Base-by-base conservation (phyloP, 768 basidiomycete species). In the Lactarius deliciosus region DNA sequence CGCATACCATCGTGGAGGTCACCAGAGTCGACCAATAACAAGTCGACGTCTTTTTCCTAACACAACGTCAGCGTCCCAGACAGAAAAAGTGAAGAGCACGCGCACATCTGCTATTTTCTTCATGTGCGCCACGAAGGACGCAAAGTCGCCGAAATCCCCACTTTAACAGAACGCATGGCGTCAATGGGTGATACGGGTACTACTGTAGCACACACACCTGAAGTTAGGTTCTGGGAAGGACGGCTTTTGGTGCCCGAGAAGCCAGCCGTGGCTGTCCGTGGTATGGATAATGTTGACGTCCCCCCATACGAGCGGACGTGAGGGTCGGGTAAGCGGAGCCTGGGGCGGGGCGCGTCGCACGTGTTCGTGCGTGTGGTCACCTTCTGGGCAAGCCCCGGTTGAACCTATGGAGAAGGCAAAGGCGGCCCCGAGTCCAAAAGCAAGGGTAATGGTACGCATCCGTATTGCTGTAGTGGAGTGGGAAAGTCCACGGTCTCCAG, bases 281-380 rank as follows among this genome's bases (percentile, higher is more conserved):
- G 92, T 95, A 72, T 89, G 86, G 56, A 95, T 82, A 72, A 95
- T 83, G 73, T 96, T 96, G 73, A 96, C 81, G 72, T 95, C 92
- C n/a, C 89, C 86, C 94, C 94, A 95, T 60, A 85, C 83, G 16
- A 96, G 81, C 28, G 85, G 83, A 22, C 87, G 80, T 63, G 83
- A 82, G 5, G 93, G 93, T 20, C 80, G 80, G 0, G 85, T 77
- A 38, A 87, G 75, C 16, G 77, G 77, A 16, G 76, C 69, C 56
- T 79, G 75, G 0, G 83, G 81, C 60, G 77, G 75, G 60, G 79
- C 77, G 61, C 81, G 79, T 53, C 70, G 68, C 16, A 60, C 53
- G 60, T 80, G 78, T 22, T 63, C 74, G 68, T 80, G 78, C 18
- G 69, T 73, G 57, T 77, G 69, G 1, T 25, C 50, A 5, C 11